Evolutionary conservation across 1,139 yeast genomes (phyloP), one percentile per base, ranked within the genome.

Genomic region (Candida buenavistaensis): DNA sequence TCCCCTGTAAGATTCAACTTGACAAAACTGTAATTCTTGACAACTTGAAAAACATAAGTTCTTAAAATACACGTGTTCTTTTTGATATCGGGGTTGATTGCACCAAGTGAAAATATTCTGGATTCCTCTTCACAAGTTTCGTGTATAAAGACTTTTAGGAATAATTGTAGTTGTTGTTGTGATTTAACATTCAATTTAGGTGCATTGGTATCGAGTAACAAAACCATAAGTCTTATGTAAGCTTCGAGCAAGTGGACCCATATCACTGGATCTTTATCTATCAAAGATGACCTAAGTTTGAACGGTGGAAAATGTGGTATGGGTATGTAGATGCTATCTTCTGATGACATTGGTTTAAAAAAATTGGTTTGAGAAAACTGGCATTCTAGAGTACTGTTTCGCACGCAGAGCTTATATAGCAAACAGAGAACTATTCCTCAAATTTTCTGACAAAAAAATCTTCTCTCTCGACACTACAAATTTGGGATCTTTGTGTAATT

Each of bases 221-320:
- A 72, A 38, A 69, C 66, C 46, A 79, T 68, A 14, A 78, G 60
- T 16, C 55, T 54, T 35, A 82, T 75, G 52, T 82, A 84, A 4
- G 77, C 76, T 44, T 81, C 85, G 11, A 83, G 59, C 20, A 82
- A 59, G 54, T 82, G 88, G 3, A 74, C 82, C 89, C 90, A 84
- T 8, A 84, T 83, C 22, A 84, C 89, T 0, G 94, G 94, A 51
- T 84, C 94, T 46, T 78, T 82, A 49, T 84, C 92, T 7, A 82
- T 80, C 48, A 84, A 63, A 7, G 87, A 79, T 0, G 90, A 83
- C 26, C 92, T 64, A 21, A 84, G 68, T 42, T 75, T 72, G 58
- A 83, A 82, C 1, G 89, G 89, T 3, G 92, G 92, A 41, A 77
- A 84, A 26, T 75, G 74, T 5, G 86, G 85, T 10, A 83, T 75